Evolutionary conservation across 768 basidiomycete species (phyloP).

Genomic region (Tricholoma sp.): DNA sequence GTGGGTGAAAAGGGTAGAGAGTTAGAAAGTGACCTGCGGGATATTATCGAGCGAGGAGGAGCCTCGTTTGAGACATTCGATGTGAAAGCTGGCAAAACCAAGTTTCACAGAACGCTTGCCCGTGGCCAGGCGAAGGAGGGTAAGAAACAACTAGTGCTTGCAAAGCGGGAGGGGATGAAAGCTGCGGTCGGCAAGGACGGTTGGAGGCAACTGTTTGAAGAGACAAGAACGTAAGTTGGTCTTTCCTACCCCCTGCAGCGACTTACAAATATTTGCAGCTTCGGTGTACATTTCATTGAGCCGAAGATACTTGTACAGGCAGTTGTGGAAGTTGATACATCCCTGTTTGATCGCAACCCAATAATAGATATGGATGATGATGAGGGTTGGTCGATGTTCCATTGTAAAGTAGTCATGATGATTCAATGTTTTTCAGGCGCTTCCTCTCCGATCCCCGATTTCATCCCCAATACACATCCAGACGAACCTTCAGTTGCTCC

Average conservation of each 20-base stretch:
- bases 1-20: slow-evolving; percentile 52
- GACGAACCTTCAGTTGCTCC: slow-evolving; percentile 43
- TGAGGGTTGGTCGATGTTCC: slow-evolving; percentile 7
- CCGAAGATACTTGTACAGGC: slow-evolving; percentile 49
- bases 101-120: slow-evolving; percentile 47
- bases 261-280: slow-evolving; percentile 19
- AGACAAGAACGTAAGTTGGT: slow-evolving; percentile 42
- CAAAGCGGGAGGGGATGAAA: slow-evolving; percentile 40
- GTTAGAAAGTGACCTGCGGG: slow-evolving; percentile 42
- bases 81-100: slow-evolving; percentile 40
- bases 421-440: slow-evolving; percentile 5
- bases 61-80: slow-evolving; percentile 63
- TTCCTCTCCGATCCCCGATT: slow-evolving; percentile 40
- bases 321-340: slow-evolving; percentile 32
- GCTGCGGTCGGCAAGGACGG: slow-evolving; percentile 46
- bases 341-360: slow-evolving; percentile 19
- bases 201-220: slow-evolving; percentile 50
- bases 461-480: slow-evolving; percentile 48
- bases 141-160: slow-evolving; percentile 47
- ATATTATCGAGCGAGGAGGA: slow-evolving; percentile 51
- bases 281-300: slow-evolving; percentile 37
- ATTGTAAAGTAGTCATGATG: neutral
- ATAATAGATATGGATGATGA: slow-evolving; percentile 10
- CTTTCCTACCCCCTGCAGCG: slow-evolving; percentile 1
- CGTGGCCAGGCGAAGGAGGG: slow-evolving; percentile 49